Evolutionary conservation across 1,284 basidiomycete species (phyloP).

Genomic region (Ustilago hordei): DNA sequence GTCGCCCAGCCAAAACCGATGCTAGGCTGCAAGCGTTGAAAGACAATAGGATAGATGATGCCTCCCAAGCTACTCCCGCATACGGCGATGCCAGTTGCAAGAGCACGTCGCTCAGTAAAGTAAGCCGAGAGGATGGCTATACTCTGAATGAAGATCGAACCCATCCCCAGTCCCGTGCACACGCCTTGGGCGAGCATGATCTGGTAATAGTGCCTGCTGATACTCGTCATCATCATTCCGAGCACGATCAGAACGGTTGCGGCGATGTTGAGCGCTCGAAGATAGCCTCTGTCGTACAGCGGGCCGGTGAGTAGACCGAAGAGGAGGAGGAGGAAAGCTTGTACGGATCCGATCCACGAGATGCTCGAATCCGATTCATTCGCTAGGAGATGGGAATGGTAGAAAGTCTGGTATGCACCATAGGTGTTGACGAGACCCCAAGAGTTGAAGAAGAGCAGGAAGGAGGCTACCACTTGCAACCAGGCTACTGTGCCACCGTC

Average conservation of each 20-base stretch:
- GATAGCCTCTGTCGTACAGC: background rate
- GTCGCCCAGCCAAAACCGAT: background rate
- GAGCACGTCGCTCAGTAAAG: background rate
- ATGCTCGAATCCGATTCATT: background rate
- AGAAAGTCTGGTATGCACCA: background rate
- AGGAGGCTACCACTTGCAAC: background rate
- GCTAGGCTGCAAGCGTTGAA: background rate
- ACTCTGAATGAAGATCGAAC: background rate
- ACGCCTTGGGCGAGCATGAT: background rate
- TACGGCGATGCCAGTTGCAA: background rate
- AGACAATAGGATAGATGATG: background rate
- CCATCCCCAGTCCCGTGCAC: background rate
- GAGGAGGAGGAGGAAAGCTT: background rate
- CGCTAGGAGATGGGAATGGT: background rate
- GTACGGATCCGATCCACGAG: background rate
- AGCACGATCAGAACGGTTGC: background rate
- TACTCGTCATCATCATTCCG: conserved; percentile 1
- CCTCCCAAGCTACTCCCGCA: background rate
- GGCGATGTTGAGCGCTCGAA: background rate
- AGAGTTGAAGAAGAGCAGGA: background rate
- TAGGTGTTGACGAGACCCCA: background rate
- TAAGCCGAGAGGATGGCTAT: background rate
- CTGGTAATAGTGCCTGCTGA: background rate
- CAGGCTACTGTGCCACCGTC: background rate
- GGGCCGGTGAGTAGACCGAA: background rate